Evolutionary conservation across 345 rosid species (phyloP).

Genomic region (Camelina sativa): DNA sequence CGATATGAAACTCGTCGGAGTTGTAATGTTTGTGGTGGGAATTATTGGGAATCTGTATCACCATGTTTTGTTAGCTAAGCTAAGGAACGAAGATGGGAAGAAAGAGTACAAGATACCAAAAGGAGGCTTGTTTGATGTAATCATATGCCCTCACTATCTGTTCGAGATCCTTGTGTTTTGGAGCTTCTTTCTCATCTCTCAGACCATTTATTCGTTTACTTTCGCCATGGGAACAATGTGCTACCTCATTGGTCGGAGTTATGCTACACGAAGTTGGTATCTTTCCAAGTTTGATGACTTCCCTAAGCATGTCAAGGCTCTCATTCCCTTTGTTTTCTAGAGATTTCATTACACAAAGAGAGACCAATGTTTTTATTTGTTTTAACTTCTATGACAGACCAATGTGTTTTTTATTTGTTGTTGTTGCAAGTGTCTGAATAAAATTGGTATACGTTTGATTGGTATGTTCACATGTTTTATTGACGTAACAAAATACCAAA

Average conservation of each 20-base stretch:
- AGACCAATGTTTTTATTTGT: not conserved
- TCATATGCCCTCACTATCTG: constrained; percentile 79
- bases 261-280: constrained; percentile 74
- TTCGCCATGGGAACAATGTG: constrained; percentile 47
- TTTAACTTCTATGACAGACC: too few species aligned
- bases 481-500: too few species aligned
- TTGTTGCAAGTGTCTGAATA: not conserved
- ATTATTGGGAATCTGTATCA: constrained; percentile 77
- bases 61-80: constrained; percentile 65
- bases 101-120: constrained; percentile 67
- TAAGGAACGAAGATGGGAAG: constrained; percentile 49
- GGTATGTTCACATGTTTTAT: not conserved
- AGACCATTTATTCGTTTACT: constrained; percentile 52
- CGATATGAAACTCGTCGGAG: constrained; percentile 53
- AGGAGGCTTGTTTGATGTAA: constrained; percentile 63
- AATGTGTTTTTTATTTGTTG: not conserved
- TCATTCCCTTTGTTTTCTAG: constrained; percentile 64
- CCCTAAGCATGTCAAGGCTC: constrained; percentile 56
- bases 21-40: constrained; percentile 58
- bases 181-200: constrained; percentile 63
- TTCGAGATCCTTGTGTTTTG: constrained; percentile 68
- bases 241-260: constrained; percentile 68
- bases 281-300: constrained; percentile 68
- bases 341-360: too few species aligned
- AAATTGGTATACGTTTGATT: not conserved